Evolutionary conservation across 2,329 filamentous ascomycete species (phyloP), one percentile per base, ranked within the genome.

Genomic region (Clarireedia homoeocarpa): DNA sequence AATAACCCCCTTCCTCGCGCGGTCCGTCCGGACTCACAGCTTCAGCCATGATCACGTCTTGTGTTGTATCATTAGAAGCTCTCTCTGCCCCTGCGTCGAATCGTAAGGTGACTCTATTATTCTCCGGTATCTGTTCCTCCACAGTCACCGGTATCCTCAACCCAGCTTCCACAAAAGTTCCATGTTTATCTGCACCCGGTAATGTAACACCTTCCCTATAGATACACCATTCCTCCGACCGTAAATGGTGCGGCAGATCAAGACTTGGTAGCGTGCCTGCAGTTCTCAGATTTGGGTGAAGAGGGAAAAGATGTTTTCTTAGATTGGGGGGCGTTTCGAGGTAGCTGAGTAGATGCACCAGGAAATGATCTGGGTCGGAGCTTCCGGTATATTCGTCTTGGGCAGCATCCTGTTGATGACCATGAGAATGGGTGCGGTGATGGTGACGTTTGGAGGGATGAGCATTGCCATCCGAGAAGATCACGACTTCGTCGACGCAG

Each of bases 271-370:
- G 74, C 40, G 85, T 77, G 6, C 88, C 89, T 40, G 88, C 88
- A 12, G 82, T 82, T 40, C 82, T 77, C 44, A 95, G 76, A 67
- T 95, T 91, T 9, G 87, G 84, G 67, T 95, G 89, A 60, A 91
- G 75, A 1, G 86, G 85, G 64, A 95, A 92, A 3, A 95, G 76
- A 2, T 78, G 72, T 68, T 84, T 85, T 64, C 88, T 83, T 72
- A 95, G 83, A 71, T 94, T 86, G 1, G 89, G 88, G 30, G 90
- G 90, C 4, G 88, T 88, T 71, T 95, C 90, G 58, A 95, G 81
- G 71, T 91, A 95, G 58, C 82, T 85, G 6, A 95, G 76, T 6
- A 95, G 73, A 67, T 94, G 89, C 51, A 83, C 79, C 23, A 95
- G 77, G 72, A 92, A 95, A 72, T 91, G 86, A 57, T 84, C 84